phyloP scores from a whole-genome alignment of 495 filamentous ascomycete genomes.

The Podospora pseudocomata region DNA sequence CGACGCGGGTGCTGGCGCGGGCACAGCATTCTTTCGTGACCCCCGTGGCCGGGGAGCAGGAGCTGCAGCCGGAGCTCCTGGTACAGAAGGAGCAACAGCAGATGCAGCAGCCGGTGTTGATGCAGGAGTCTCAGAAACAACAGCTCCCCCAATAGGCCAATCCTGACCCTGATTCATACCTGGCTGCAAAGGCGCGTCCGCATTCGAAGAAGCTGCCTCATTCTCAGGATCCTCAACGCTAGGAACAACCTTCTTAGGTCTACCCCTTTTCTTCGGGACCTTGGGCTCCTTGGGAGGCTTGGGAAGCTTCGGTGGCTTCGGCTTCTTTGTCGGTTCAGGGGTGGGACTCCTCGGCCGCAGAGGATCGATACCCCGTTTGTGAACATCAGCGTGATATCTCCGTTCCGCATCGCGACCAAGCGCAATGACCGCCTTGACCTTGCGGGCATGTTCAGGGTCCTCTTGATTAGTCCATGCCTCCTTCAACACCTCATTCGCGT shows the following conservation, averaged over 20 bases:
- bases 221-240: background rate
- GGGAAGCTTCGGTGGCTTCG: constrained; percentile 2
- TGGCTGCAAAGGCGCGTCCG: too few species aligned
- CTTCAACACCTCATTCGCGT: constrained; percentile 53
- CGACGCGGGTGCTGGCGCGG: too few species aligned
- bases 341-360: background rate
- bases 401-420: constrained; percentile 73
- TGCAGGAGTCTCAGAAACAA: background rate
- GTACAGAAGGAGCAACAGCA: background rate
- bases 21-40: background rate
- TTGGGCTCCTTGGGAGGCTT: background rate
- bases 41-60: background rate
- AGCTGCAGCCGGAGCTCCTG: background rate
- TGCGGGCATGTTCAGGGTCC: constrained; percentile 54
- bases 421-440: constrained; percentile 63
- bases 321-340: constrained; percentile 13
- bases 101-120: background rate
- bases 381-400: constrained; percentile 59
- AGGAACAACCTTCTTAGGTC: background rate
- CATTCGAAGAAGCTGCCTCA: background rate
- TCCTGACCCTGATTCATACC: too few species aligned
- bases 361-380: constrained; percentile 47
- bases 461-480: constrained; percentile 50
- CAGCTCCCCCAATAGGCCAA: background rate
- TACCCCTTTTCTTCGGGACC: background rate